Evolutionary conservation across 106 monocot species (phyloP).

Genomic region (Dendrobium nobile): DNA sequence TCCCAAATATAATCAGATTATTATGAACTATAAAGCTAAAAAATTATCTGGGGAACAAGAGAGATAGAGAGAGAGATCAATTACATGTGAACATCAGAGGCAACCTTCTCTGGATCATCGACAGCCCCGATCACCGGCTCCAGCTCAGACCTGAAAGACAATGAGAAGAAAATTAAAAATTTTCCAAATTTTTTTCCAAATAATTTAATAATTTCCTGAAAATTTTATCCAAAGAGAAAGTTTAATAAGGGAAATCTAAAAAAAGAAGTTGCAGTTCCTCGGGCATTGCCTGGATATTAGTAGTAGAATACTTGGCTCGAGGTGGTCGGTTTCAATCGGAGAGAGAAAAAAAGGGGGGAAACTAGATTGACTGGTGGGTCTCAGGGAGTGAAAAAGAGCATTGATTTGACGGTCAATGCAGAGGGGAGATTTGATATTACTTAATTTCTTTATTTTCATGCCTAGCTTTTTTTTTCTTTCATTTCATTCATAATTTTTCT

Average conservation of each 20-base stretch:
- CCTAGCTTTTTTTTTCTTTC: too few species aligned
- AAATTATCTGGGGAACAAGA: not conserved
- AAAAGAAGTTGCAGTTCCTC: not conserved
- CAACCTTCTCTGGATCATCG: slow-evolving; percentile 51
- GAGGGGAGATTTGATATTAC: not conserved
- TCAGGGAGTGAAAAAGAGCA: not conserved
- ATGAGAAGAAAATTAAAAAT: not conserved
- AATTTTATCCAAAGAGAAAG: not conserved
- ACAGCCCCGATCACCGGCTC: slow-evolving; percentile 28
- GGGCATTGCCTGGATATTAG: not conserved
- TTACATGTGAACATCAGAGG: slow-evolving; percentile 45
- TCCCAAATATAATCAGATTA: not conserved
- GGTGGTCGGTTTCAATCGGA: slow-evolving; percentile 10
- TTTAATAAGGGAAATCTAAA: not conserved
- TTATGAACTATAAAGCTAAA: not conserved
- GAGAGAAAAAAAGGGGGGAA: not conserved
- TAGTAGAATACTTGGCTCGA: slow-evolving; percentile 14
- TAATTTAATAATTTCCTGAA: too few species aligned
- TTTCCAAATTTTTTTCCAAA: too few species aligned
- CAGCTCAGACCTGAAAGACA: not conserved
- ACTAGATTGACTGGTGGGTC: not conserved
- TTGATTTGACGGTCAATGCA: not conserved
- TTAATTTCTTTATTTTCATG: too few species aligned
- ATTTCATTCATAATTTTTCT: not conserved
- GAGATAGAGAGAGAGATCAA: not conserved